Base-by-base conservation (phyloP, 495 filamentous ascomycete genomes). In the Filosporella fistucella region DNA sequence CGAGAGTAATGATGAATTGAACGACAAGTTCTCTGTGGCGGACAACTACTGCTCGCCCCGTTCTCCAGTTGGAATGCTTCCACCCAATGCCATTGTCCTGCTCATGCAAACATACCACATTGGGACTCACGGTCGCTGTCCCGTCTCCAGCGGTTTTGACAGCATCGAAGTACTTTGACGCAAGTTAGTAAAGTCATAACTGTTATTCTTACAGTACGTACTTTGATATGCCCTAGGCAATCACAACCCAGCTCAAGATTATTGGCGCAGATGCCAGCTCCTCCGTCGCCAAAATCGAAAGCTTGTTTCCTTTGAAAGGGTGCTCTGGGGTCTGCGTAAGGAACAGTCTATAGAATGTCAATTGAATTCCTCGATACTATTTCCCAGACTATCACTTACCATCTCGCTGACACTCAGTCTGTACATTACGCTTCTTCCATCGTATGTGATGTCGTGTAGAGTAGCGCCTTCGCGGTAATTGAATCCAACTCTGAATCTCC, bases 51-150 rank as follows among this genome's bases (percentile, higher is more conserved):
- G 78, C 80, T 0, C 81, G 76, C 33, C 72, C 71, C 12, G 86
- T 88, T 2, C 86, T 78, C 69, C 82, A 88, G 61, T 91, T 89
- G 20, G 83, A 89, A 65, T 91, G 87, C 56, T 91, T 91, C 77
- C 83, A 90, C 3, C 78, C 76, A 30, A 91, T 85, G 18, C 86
- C 86, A 36, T 70, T 72, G 53, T 86, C 82, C 51, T 86, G 82
- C 54, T 88, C 84, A 57, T 91, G 87, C 23, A 90, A 74, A 63
- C 87, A 91, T 18, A 91, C 73, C 9, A 86, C 85, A 51, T 91
- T 91, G 25, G 80, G 77, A 67, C 82, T 77, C 3, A 74, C 55
- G 0, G 76, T 64, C 0, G 82, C 73, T 21, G 77, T 70, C 16
- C 87, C 87, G 13, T 76, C 71, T 40, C 71, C 57, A 25, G 71